A percentile compares a stretch with the other conserved stretches of the same genome.
Conservation (phyloP, 768 basidiomycete species). For the Suillus plorans region DNA sequence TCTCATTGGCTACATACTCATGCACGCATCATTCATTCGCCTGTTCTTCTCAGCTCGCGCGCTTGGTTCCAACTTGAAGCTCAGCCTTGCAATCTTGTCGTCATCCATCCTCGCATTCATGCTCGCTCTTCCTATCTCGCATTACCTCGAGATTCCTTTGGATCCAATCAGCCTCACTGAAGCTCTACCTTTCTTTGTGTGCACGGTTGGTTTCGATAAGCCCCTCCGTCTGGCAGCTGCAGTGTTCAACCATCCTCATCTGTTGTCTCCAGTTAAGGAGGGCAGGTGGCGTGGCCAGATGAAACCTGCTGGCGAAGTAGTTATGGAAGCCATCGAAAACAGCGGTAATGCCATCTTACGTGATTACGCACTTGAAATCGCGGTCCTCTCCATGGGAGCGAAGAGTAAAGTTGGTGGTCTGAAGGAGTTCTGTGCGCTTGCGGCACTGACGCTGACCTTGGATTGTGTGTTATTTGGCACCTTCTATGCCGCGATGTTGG, state of each 20-base stretch:
- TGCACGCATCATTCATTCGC: conserved; percentile 94
- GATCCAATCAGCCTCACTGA: conserved; percentile 93
- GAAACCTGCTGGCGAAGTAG: conserved; percentile 80
- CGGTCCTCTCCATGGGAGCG: conserved; percentile 84
- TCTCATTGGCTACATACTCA: conserved; percentile 88
- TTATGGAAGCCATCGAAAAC: conserved; percentile 77
- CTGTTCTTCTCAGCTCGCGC: conserved; percentile 86
- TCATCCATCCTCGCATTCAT: conserved; percentile 84
- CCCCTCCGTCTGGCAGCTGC: conserved; percentile 88
- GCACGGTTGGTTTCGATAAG: conserved; percentile 98
- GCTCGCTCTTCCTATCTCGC: conserved; percentile 73
- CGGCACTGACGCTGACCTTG: conserved; percentile 80
- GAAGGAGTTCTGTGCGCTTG: conserved; percentile 92
- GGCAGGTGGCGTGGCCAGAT: conserved; percentile 45
- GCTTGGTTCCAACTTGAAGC: conserved; percentile 76
- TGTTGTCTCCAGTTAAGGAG: conserved; percentile 39
- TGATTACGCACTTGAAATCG: conserved; percentile 92
- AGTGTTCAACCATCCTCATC: conserved; percentile 81
- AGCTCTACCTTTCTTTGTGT: conserved; percentile 95
- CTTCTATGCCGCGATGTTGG: conserved; percentile 85
- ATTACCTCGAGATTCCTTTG: conserved; percentile 80
- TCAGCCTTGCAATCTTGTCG: conserved; percentile 70
- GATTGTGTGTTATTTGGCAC: conserved; percentile 90
- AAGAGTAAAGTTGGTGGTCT: conserved; percentile 85
- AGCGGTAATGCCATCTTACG: conserved; percentile 84